Evolutionary conservation across 2,329 filamentous ascomycete species (phyloP).

Genomic region (Dothistroma septosporum): DNA sequence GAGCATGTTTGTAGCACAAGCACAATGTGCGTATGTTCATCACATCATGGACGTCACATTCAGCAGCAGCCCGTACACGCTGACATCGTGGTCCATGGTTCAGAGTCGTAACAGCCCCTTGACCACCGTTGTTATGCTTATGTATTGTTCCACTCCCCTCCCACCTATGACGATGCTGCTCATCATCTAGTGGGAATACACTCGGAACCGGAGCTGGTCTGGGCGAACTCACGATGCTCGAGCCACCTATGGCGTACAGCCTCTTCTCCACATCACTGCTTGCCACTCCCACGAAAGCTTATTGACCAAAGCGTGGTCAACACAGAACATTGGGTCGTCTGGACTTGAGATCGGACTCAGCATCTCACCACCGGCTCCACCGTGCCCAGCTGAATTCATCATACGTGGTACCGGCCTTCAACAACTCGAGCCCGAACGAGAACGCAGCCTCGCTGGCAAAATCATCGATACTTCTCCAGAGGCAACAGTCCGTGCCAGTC

Average conservation of each 20-base stretch:
- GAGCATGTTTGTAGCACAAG: not conserved
- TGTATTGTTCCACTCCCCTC: too few species aligned
- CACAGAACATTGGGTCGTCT: constrained; percentile 14
- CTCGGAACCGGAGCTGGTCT: constrained; percentile 2
- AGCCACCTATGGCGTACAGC: constrained; percentile 1
- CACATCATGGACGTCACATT: not conserved
- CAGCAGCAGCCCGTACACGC: not conserved
- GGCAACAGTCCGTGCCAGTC: not conserved
- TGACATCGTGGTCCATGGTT: not conserved
- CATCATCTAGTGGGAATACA: too few species aligned
- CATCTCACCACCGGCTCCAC: constrained; percentile 5
- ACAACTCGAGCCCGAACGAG: not conserved
- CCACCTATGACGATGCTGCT: too few species aligned
- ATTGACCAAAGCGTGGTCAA: constrained; percentile 15
- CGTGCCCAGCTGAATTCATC: constrained; percentile 7
- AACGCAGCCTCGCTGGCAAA: not conserved
- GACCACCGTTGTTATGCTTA: too few species aligned
- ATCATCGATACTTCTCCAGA: constrained; percentile 1
- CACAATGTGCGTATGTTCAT: not conserved
- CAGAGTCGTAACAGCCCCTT: too few species aligned
- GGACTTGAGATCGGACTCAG: constrained; percentile 7
- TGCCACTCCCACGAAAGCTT: constrained; percentile 17
- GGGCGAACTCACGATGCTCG: not conserved
- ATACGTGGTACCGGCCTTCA: not conserved
- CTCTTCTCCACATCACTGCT: constrained; percentile 4